These are phyloP conservation scores for Borealophlyctis nickersoniae DNA, from an alignment of 192 early-diverging fungal species.

Conservation along the genomic window DNA sequence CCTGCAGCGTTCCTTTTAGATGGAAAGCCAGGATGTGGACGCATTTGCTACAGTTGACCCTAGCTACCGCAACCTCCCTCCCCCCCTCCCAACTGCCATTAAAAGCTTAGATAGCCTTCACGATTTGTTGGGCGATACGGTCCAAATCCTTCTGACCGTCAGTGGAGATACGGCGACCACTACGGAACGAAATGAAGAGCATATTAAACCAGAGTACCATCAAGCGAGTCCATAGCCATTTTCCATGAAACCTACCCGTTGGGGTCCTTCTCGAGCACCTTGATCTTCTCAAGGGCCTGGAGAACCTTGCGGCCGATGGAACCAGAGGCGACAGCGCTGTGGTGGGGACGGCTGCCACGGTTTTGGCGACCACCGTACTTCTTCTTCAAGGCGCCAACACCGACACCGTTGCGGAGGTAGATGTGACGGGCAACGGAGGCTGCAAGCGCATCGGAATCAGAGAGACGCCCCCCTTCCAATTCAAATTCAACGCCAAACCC, in stretches of 20 bases:
- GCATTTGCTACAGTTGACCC: background rate
- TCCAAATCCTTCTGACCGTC: constrained; percentile 99
- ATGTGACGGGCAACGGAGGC: constrained; percentile 94
- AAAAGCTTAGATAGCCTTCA: constrained; percentile 31
- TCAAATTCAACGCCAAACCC: constrained; percentile 10
- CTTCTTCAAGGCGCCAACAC: constrained; percentile 93
- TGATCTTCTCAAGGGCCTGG: constrained; percentile 98
- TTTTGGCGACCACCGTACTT: constrained; percentile 88
- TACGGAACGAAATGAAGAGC: constrained; percentile 20
- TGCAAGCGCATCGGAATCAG: too few relatives aligned
- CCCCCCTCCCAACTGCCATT: background rate
- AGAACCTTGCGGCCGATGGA: constrained; percentile 93
- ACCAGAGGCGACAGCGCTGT: constrained; percentile 82
- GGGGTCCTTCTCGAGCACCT: constrained; percentile 89
- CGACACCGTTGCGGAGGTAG: constrained; percentile 92
- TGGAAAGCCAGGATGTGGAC: background rate
- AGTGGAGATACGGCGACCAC: constrained; percentile 92
- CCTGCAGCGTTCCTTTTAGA: background rate
- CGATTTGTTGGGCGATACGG: constrained; percentile 81
- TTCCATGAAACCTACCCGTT: constrained; percentile 56
- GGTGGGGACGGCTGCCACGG: constrained; percentile 91
- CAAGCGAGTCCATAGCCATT: background rate
- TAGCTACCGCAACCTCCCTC: background rate
- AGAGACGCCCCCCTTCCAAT: too few relatives aligned
- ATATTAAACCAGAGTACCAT: background rate